These are phyloP conservation scores for Avena insularis DNA, from an alignment of 176 grass and related monocot species.

Conservation along the genomic window DNA sequence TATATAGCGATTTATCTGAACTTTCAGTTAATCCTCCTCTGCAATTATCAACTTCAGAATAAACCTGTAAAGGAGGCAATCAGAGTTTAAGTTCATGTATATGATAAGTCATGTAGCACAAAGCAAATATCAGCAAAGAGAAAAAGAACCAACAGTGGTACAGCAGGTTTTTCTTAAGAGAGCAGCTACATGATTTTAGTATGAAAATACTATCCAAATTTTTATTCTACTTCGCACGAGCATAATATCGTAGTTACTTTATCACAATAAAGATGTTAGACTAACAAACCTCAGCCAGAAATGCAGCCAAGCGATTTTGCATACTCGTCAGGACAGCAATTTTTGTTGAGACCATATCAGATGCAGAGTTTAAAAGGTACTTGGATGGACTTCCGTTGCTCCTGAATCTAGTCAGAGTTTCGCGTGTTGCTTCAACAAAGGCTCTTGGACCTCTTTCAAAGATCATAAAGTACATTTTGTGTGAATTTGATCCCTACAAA, in stretches of 20 bases:
- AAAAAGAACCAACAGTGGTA: background rate
- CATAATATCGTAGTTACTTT: background rate
- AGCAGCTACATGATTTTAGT: background rate
- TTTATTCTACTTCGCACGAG: conserved; percentile 33
- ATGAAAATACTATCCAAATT: background rate
- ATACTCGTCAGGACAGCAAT: conserved; percentile 68
- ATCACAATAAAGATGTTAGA: background rate
- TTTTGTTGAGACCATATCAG: conserved; percentile 75
- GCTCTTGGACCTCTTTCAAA: conserved; percentile 92
- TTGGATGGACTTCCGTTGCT: conserved; percentile 55
- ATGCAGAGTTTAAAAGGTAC: conserved; percentile 65
- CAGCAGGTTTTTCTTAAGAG: conserved; percentile 6
- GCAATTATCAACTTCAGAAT: conserved; percentile 71
- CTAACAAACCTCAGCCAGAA: conserved; percentile 85
- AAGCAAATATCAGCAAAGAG: conserved; percentile 10
- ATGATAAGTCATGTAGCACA: conserved; percentile 6
- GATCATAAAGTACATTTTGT: conserved; percentile 90
- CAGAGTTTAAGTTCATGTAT: conserved; percentile 24
- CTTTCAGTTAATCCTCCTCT: conserved; percentile 70
- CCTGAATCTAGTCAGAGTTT: conserved; percentile 56
- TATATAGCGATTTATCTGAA: conserved; percentile 76
- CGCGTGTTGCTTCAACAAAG: conserved; percentile 64
- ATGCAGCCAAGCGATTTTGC: conserved; percentile 68
- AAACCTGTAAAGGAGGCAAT: conserved; percentile 56
- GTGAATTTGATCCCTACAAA: conserved; percentile 62